Percentiles rank a stretch among this genome's conserved stretches.
Conservation (phyloP, 78 protist genomes). For the Cavenderia fasciculata region DNA sequence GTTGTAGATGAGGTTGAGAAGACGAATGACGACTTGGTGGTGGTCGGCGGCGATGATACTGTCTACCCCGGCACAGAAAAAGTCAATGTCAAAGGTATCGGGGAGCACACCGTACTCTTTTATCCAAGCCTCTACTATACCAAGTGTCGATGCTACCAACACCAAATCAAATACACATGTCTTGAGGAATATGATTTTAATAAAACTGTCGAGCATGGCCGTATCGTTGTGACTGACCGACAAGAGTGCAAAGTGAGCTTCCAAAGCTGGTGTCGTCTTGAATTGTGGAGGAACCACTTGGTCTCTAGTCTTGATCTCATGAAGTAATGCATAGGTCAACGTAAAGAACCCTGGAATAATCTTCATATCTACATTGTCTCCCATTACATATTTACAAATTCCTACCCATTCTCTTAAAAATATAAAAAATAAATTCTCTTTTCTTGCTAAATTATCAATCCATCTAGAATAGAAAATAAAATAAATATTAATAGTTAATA, state of each 20-base stretch:
- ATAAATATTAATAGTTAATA: background rate
- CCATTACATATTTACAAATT: constrained; percentile 59
- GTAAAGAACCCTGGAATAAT: constrained; percentile 49
- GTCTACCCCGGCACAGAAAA: constrained; percentile 71
- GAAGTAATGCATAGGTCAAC: constrained; percentile 52
- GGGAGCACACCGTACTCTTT: constrained; percentile 56
- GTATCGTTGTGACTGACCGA: constrained; percentile 1
- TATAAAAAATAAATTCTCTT: constrained; percentile 55
- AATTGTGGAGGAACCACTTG: constrained; percentile 46
- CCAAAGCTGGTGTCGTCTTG: constrained; percentile 61
- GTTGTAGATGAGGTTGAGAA: constrained; percentile 52
- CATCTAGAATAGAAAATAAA: constrained; percentile 16
- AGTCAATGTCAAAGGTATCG: constrained; percentile 55
- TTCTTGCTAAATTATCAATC: constrained; percentile 74
- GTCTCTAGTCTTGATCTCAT: constrained; percentile 49
- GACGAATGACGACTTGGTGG: constrained; percentile 36
- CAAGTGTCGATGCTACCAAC: background rate
- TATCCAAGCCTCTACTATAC: constrained; percentile 41
- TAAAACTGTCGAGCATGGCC: constrained; percentile 16
- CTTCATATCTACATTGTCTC: constrained; percentile 46
- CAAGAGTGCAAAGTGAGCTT: constrained; percentile 53
- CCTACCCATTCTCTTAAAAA: constrained; percentile 64
- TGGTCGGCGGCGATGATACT: constrained; percentile 64
- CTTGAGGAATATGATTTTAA: constrained; percentile 48
- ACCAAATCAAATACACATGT: constrained; percentile 58